Base-by-base conservation (phyloP, 2,329 filamentous ascomycete species). In the Colletotrichum sp. region DNA sequence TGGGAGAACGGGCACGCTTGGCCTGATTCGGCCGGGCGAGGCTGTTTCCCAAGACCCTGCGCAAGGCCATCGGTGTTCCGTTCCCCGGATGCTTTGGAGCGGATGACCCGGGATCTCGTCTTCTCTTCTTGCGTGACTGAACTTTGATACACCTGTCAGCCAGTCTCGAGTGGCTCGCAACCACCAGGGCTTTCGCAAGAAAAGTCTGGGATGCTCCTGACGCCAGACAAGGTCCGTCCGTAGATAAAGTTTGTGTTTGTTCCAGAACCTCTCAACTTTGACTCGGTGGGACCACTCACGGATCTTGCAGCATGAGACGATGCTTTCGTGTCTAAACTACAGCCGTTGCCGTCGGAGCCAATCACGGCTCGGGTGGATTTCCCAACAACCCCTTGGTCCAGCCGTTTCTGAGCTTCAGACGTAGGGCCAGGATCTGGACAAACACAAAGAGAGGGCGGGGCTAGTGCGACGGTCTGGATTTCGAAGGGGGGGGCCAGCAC, bases 221-320 rank as follows among this genome's bases (percentile, higher is more conserved):
- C 32, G 18, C 44, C 10, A 62, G 59, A 62, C 28, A 62, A 62
- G 60, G 36, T 49, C 70, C 57, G 55, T 76, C 63, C 57, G 69
- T 39, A 59, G 24, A 64, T 64, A 76, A 26, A 68, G 30, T 76
- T 76, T 57, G 16, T 26, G 8, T 30, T 21, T 68, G 69, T 76
- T 68, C 73, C 73, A 76, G 32, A 68, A 76, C 39, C 63, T 76
- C 64, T 49, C 28, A 28, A 64, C 32, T 55, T 76, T 73, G 63
- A 72, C 63, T 76, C 69, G 15, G 26, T 10, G 24, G 26, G 49
- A 24, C 72, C 68, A 75, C 57, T 72, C 70, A 68, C 63, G 32
- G 36, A 44, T 68, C 36, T 30, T 24, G 44, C 26, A 63, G 36
- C 24, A 68, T 73, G 64, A 75, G 69, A 75, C 72, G 68, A 72